phyloP scores from a whole-genome alignment of 805 yeast species.

The Nakazawaea populi region DNA sequence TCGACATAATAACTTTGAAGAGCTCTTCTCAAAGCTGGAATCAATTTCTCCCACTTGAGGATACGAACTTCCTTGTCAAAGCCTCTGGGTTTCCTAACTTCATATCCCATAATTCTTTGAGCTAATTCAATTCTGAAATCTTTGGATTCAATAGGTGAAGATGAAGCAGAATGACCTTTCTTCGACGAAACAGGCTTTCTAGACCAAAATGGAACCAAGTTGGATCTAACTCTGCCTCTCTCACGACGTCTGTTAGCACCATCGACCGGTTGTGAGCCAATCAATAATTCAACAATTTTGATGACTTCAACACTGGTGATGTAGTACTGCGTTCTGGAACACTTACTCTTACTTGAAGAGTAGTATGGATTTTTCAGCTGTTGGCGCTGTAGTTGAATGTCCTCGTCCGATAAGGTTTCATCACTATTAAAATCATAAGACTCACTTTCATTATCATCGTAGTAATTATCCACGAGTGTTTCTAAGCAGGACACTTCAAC shows the following conservation, averaged over 20 bases:
- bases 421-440: slow-evolving; percentile 18
- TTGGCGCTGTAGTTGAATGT: background rate
- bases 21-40: slow-evolving; percentile 57
- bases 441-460: slow-evolving; percentile 17
- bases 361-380: background rate
- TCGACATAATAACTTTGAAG: slow-evolving; percentile 61
- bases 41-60: slow-evolving; percentile 52
- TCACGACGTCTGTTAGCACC: slow-evolving; percentile 52
- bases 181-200: slow-evolving; percentile 50
- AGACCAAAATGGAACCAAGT: slow-evolving; percentile 63
- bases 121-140: slow-evolving; percentile 50
- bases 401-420: slow-evolving; percentile 12
- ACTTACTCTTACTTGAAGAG: background rate
- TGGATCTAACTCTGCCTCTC: slow-evolving; percentile 61
- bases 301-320: slow-evolving; percentile 65
- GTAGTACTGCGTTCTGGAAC: slow-evolving; percentile 30
- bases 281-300: slow-evolving; percentile 55
- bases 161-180: slow-evolving; percentile 16
- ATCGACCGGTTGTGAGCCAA: slow-evolving; percentile 41
- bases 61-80: slow-evolving; percentile 65
- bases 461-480: slow-evolving; percentile 30
- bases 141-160: slow-evolving; percentile 8
- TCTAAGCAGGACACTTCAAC: slow-evolving; percentile 58
- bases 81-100: slow-evolving; percentile 57
- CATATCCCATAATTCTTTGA: slow-evolving; percentile 59